These are phyloP conservation scores for Alternaria incomplexa DNA, from an alignment of 2,329 filamentous ascomycete genomes.

Conservation along the genomic window DNA sequence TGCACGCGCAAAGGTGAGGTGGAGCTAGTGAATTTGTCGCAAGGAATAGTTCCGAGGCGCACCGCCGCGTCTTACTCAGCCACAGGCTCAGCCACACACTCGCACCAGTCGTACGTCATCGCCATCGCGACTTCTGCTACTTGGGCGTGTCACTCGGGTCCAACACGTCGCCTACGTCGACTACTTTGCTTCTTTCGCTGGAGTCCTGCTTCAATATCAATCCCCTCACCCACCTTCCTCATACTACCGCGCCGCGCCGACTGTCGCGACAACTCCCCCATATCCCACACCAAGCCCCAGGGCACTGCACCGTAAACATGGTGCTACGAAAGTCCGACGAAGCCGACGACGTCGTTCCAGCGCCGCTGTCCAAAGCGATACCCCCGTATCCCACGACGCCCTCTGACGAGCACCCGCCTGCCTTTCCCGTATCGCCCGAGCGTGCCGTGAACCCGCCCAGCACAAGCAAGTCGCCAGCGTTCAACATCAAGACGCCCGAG, in stretches of 20 bases:
- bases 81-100: slow-evolving; percentile 2
- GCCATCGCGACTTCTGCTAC: slow-evolving; percentile 10
- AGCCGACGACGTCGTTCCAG: slow-evolving; percentile 47
- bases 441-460: slow-evolving; percentile 41
- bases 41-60: slow-evolving; percentile 2
- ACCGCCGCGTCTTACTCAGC: not conserved
- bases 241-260: not conserved
- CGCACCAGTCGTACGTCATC: slow-evolving; percentile 15
- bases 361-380: slow-evolving; percentile 48
- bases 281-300: not conserved
- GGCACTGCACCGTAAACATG: slow-evolving; percentile 41
- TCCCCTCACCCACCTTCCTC: not conserved
- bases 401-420: slow-evolving; percentile 36
- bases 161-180: not conserved
- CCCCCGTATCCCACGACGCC: slow-evolving; percentile 56
- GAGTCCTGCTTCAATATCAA: not conserved
- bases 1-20: slow-evolving; percentile 3
- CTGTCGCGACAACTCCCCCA: not conserved
- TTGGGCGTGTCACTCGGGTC: slow-evolving; percentile 1
- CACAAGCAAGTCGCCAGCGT: slow-evolving; percentile 47
- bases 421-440: slow-evolving; percentile 25
- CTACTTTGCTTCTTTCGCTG: not conserved
- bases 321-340: slow-evolving; percentile 53
- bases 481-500: slow-evolving; percentile 44
- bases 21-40: slow-evolving; percentile 10